Base-by-base conservation (phyloP, 495 filamentous ascomycete genomes). In the Lasiosphaeria ovina region DNA sequence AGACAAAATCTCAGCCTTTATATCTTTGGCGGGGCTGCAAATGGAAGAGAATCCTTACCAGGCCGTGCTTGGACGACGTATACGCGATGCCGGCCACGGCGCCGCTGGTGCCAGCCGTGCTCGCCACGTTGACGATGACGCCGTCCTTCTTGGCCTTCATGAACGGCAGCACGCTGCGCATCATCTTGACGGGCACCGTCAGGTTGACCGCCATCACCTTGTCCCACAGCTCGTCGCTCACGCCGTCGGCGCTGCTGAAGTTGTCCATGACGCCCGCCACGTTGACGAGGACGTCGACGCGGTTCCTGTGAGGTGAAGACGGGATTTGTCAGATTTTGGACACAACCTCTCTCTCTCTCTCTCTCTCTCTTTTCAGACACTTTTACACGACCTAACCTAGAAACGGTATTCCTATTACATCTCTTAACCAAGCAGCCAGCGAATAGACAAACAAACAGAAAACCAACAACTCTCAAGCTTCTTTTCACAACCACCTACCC, bases 181-280 rank as follows among this genome's bases (percentile, higher is more conserved):
- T 77, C 69, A 77, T 69, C 40, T 62, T 61, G 16, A 72, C 71
- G 0, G 75, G 75, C 14, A 69, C 71, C 0, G 72, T 76, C 14
- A 76, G 67, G 65, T 77, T 77, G 45, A 68, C 50, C 8, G 60
- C 60, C n/a, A 77, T 47, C 4, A 75, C 72, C 32, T 57, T 47
- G 51, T 73, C 68, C 69, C 69, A 75, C 33, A 75, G 64, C 0
- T 62, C 34, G 34, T 71, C 70, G 42, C 55, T 69, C 24, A 76
- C 53, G 4, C 48, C 55, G 57, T 77, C 74, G 2, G 73, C 75
- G 44, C 62, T 66, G 49, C 54, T 50, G 55, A 69, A 74, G 42
- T 61, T 64, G 63, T 79, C 77, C 69, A 76, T 69, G 11, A 77
- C 54, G 7, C 76, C 76, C 0, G 77, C 75, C 7, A 76, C 64